Evolutionary conservation across 345 rosid species (phyloP).

Genomic region (Gossypioides kirkii): DNA sequence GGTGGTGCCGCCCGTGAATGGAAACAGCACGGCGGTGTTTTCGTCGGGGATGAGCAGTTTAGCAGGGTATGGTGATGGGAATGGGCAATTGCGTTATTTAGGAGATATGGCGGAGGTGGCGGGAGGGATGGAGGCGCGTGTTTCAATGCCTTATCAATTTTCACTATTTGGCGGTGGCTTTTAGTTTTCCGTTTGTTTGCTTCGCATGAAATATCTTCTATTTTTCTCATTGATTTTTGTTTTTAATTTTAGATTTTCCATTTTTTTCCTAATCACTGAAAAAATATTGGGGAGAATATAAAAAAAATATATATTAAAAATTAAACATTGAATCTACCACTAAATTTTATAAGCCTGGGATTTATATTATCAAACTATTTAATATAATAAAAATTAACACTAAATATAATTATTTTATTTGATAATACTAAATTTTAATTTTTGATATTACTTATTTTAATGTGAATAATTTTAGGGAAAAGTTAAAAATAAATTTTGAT

Average conservation of each 20-base stretch:
- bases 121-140: constrained; percentile 28
- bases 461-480: too few species aligned
- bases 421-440: too few species aligned
- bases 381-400: too few species aligned
- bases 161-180: constrained; percentile 56
- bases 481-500: too few species aligned
- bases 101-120: constrained; percentile 31
- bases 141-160: constrained; percentile 59
- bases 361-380: too few species aligned
- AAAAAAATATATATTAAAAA: neutral
- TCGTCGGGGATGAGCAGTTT: constrained; percentile 20
- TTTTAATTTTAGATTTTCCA: constrained; percentile 11
- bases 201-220: neutral
- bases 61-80: constrained; percentile 19
- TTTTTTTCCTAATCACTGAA: neutral
- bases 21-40: constrained; percentile 17
- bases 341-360: too few species aligned
- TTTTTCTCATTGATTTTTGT: neutral
- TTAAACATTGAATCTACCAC: too few species aligned
- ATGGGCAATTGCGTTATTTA: constrained; percentile 29
- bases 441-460: too few species aligned
- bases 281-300: too few species aligned
- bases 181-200: constrained; percentile 20
- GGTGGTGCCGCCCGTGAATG: constrained; percentile 14
- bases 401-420: too few species aligned